Base-by-base conservation (phyloP, 305 asterid species). In the Coffea humblotiana region DNA sequence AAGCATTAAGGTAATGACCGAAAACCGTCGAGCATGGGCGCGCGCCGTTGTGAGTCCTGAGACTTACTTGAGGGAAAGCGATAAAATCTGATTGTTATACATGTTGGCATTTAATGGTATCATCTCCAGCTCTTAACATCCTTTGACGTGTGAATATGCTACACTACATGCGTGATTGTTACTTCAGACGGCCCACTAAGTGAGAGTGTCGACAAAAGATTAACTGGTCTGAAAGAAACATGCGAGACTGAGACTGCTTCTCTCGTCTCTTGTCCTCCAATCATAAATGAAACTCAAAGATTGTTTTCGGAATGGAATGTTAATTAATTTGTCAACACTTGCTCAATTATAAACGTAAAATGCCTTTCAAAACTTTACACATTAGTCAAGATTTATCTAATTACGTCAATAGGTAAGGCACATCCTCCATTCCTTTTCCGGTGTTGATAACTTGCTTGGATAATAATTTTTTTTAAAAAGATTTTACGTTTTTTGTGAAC, bases 121-220 rank as follows among this genome's bases (percentile, higher is more conserved):
- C 19, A 52, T 54, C 47, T 21, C 21, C 45, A 14, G 15, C 51
- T 58, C 47, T 43, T 65, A 29, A 67, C 79, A 81, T 79, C 78
- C 76, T 82, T 85, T 84, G 85, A 81, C 49, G 76, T 77, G 71
- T 58, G 61, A 72, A 43, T 54, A 52, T 70, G 75, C 77, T 78
- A 84, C 83, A 84, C 83, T 84, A 77, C 87, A 83, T 84, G 83
- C 83, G 32, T 84, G 85, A 85, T 78, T 88, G 88, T 80, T 77
- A 79, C 84, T 72, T 81, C 77, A 72, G 85, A 84, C 83, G 82
- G 75, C 84, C 75, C 72, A 69, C 77, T 58, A 65, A 77, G 76
- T 54, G 21, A 80, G 73, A 73, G 32, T 80, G 79, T 71, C 16
- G 89, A 83, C 90, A 82, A 83, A 83, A 70, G 74, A 58, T 83